These are phyloP conservation scores for Chlorella sp. DNA, from an alignment of 139 green algal species.

Conservation along the genomic window DNA sequence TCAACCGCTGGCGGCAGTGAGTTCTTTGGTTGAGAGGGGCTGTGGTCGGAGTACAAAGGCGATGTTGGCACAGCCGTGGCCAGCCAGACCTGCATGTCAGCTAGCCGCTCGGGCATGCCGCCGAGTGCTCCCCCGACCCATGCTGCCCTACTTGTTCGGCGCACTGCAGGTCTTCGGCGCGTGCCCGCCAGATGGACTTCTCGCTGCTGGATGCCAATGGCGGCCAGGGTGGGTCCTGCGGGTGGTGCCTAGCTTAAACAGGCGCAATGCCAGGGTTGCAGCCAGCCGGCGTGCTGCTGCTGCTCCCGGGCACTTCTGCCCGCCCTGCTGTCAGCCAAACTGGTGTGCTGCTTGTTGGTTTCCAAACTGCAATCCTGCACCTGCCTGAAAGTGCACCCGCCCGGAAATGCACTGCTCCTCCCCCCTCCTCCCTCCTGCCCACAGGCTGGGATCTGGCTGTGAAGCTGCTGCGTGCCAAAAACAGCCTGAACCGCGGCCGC, in stretches of 20 bases:
- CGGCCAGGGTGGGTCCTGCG: slow-evolving; percentile 39
- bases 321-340: too few species aligned
- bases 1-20: slow-evolving; percentile 59
- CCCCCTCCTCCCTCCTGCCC: neutral
- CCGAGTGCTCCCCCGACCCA: too few species aligned
- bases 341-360: neutral
- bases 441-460: slow-evolving; percentile 85
- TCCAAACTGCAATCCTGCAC: neutral
- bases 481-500: slow-evolving; percentile 75
- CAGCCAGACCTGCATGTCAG: too few species aligned
- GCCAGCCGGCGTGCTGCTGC: neutral
- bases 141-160: too few species aligned
- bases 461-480: slow-evolving; percentile 71
- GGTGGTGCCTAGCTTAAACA: too few species aligned
- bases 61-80: too few species aligned
- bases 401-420: too few species aligned
- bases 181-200: slow-evolving; percentile 66
- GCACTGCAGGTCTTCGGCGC: neutral
- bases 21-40: too few species aligned
- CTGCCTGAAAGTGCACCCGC: too few species aligned
- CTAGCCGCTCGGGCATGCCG: too few species aligned
- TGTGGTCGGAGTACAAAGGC: too few species aligned
- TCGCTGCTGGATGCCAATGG: slow-evolving; percentile 76
- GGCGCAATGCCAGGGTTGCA: too few species aligned
- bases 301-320: neutral